phyloP scores from a whole-genome alignment of 1,139 yeast genomes.

The Yamadazyma kanchanaburiensis region DNA sequence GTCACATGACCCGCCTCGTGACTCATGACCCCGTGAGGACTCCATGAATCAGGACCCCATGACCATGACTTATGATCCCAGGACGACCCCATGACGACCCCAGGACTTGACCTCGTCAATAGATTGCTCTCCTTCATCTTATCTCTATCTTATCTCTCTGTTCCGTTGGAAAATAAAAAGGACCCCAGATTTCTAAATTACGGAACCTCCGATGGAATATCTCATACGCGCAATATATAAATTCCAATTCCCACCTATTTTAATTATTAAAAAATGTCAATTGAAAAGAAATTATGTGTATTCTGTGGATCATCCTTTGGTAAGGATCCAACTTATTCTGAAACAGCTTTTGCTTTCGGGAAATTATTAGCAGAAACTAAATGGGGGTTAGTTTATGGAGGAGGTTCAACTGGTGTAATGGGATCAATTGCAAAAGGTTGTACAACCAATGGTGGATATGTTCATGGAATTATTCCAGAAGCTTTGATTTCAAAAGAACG shows the following conservation, averaged over 20 bases:
- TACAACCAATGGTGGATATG: conserved; percentile 65
- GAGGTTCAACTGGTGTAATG: conserved; percentile 87
- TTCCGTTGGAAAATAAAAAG: neutral
- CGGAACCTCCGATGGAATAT: conserved; percentile 6
- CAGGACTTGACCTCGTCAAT: too few relatives aligned
- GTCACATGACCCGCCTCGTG: too few relatives aligned
- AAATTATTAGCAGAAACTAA: conserved; percentile 49
- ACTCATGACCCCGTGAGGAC: too few relatives aligned
- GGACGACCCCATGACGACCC: too few relatives aligned
- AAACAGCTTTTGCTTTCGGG: conserved; percentile 60
- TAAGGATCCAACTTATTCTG: conserved; percentile 45
- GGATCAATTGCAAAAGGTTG: conserved; percentile 79
- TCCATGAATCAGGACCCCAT: too few relatives aligned
- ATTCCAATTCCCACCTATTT: neutral
- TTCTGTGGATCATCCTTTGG: conserved; percentile 88
- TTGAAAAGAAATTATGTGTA: conserved; percentile 60
- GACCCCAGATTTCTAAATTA: neutral
- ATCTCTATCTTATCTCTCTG: too few relatives aligned
- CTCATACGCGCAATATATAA: conserved; percentile 1
- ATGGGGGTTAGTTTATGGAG: conserved; percentile 87
- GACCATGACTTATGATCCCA: too few relatives aligned
- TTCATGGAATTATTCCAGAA: conserved; percentile 83
- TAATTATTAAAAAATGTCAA: conserved; percentile 5
- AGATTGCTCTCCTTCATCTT: too few relatives aligned
- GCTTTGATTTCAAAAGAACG: conserved; percentile 79